These are phyloP conservation scores for Drechslerella dactyloides DNA, from an alignment of 2,329 filamentous ascomycete species.

Conservation along the genomic window DNA sequence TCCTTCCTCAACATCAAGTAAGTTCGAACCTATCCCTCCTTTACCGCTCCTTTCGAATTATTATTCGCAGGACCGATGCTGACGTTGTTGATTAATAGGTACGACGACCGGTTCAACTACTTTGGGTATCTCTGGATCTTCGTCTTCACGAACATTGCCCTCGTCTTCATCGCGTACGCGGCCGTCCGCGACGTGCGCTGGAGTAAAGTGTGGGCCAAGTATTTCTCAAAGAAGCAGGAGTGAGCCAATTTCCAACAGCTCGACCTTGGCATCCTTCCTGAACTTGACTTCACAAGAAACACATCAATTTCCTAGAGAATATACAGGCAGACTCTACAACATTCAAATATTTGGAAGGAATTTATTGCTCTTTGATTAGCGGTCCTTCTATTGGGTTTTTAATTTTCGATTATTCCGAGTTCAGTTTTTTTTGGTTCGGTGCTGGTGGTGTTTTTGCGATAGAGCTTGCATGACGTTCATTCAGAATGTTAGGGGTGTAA, in stretches of 20 bases:
- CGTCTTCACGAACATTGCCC: slow-evolving; percentile 52
- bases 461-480: too few relatives aligned
- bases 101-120: slow-evolving; percentile 52
- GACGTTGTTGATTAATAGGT: slow-evolving; percentile 27
- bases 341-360: too few relatives aligned
- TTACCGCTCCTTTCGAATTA: background rate
- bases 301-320: too few relatives aligned
- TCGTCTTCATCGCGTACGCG: slow-evolving; percentile 53
- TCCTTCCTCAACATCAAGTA: slow-evolving; percentile 62
- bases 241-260: too few relatives aligned
- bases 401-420: too few relatives aligned
- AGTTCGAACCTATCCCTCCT: slow-evolving; percentile 16
- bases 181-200: slow-evolving; percentile 54
- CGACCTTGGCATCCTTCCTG: too few relatives aligned
- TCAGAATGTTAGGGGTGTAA: too few relatives aligned
- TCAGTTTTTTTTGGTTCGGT: too few relatives aligned
- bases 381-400: too few relatives aligned
- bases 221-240: slow-evolving; percentile 44
- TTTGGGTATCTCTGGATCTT: slow-evolving; percentile 54
- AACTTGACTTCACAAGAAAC: background rate
- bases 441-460: too few relatives aligned
- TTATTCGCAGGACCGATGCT: background rate
- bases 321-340: too few relatives aligned
- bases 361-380: too few relatives aligned
- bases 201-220: slow-evolving; percentile 52